These are phyloP conservation scores for Exophiala spinifera DNA, from an alignment of 2,329 filamentous ascomycete species.

Conservation along the genomic window DNA sequence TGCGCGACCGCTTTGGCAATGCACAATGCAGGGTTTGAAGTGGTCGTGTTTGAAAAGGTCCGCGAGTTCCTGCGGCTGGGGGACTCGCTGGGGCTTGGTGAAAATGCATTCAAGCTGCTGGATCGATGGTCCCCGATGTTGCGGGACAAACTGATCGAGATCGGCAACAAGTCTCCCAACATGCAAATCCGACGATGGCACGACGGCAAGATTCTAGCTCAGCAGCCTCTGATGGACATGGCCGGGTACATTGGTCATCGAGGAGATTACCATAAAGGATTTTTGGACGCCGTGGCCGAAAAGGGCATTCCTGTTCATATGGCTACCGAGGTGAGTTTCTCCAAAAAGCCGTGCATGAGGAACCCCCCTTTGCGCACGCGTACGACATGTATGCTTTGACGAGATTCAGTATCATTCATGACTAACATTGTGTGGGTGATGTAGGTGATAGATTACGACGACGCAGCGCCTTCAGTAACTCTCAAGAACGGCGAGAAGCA, in stretches of 20 bases:
- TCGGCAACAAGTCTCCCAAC: slow-evolving; percentile 30
- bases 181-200: slow-evolving; percentile 37
- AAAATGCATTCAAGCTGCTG: slow-evolving; percentile 31
- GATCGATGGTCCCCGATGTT: slow-evolving; percentile 36
- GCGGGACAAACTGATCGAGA: slow-evolving; percentile 53
- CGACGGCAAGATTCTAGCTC: slow-evolving; percentile 35
- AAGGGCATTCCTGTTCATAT: slow-evolving; percentile 35
- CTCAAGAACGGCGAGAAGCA: slow-evolving; percentile 19
- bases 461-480: slow-evolving; percentile 14
- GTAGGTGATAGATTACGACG: slow-evolving; percentile 23
- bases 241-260: slow-evolving; percentile 60
- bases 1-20: slow-evolving; percentile 63
- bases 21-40: slow-evolving; percentile 58
- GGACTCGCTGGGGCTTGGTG: slow-evolving; percentile 36
- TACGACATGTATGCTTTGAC: no score
- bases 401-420: neutral
- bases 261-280: slow-evolving; percentile 58
- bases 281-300: slow-evolving; percentile 52
- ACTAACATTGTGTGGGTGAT: neutral
- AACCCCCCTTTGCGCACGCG: no score
- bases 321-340: slow-evolving; percentile 36
- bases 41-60: slow-evolving; percentile 52
- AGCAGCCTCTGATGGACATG: slow-evolving; percentile 34
- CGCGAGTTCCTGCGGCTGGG: slow-evolving; percentile 45
- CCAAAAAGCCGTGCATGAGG: neutral